Conservation (phyloP, 2,329 filamentous ascomycete species). For the Biscogniauxia marginata region DNA sequence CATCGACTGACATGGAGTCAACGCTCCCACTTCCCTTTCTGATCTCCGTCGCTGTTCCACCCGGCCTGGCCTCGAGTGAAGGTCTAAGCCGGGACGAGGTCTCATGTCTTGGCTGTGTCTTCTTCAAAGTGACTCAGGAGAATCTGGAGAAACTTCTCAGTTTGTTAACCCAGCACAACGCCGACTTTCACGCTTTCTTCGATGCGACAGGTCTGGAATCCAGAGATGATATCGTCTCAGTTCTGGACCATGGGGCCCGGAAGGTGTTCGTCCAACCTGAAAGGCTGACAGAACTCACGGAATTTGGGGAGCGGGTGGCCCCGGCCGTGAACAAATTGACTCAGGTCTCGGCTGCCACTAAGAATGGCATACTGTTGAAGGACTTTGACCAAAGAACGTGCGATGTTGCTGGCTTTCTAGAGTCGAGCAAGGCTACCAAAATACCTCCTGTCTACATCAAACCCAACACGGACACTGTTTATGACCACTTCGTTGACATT, state of each 20-base stretch:
- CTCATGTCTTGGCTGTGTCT: conserved; percentile 57
- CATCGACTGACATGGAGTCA: conserved; percentile 54
- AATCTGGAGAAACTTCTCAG: conserved; percentile 42
- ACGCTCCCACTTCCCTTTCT: conserved; percentile 64
- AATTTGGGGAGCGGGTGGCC: conserved; percentile 57
- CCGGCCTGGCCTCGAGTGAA: conserved; percentile 46
- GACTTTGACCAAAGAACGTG: conserved; percentile 46
- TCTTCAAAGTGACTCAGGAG: conserved; percentile 49
- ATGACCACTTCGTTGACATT: conserved; percentile 47
- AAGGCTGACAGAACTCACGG: conserved; percentile 59
- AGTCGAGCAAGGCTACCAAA: conserved; percentile 45
- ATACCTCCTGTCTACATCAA: conserved; percentile 50
- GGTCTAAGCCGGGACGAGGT: conserved; percentile 58
- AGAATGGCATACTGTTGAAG: conserved; percentile 53
- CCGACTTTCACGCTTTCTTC: conserved; percentile 65
- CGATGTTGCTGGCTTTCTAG: conserved; percentile 43
- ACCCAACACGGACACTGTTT: conserved; percentile 44
- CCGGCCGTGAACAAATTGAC: conserved; percentile 49
- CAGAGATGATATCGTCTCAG: conserved; percentile 70
- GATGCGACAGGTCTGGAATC: conserved; percentile 71
- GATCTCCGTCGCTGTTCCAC: conserved; percentile 53
- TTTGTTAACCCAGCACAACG: conserved; percentile 49
- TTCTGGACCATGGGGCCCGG: conserved; percentile 81
- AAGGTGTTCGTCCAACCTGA: conserved; percentile 78
- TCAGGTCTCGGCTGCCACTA: conserved; percentile 42